Conservation (phyloP, 495 filamentous ascomycete species). For the Neurospora sublineolata region DNA sequence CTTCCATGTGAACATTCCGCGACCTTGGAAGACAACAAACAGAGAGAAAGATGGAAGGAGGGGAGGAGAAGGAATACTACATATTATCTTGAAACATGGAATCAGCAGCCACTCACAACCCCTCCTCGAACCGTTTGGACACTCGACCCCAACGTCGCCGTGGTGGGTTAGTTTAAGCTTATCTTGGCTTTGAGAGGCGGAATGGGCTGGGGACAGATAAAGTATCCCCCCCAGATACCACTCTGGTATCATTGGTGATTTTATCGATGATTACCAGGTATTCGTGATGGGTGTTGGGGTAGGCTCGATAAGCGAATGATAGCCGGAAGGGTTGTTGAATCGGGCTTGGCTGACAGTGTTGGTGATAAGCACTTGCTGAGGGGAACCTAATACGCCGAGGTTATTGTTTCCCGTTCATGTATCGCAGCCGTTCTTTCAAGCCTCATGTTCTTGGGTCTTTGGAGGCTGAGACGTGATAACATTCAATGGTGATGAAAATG, state of each 20-base stretch:
- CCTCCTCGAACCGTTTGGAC: neutral
- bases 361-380: neutral
- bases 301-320: neutral
- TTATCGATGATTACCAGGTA: neutral
- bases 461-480: neutral
- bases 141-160: neutral
- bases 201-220: neutral
- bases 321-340: neutral
- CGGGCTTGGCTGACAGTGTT: neutral
- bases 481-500: neutral
- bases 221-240: neutral
- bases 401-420: neutral
- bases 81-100: neutral
- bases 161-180: neutral
- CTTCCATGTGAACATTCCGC: neutral
- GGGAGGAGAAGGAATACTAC: neutral
- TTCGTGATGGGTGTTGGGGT: neutral
- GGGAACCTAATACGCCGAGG: neutral
- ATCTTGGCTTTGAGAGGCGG: neutral
- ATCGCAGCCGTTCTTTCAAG: neutral
- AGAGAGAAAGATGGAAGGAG: neutral
- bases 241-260: neutral
- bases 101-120: neutral
- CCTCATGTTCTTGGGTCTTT: neutral
- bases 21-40: neutral